Evolutionary conservation across 2,329 filamentous ascomycete genomes (phyloP), one percentile per base, ranked within the genome.

Genomic region (Paracoccidioides lutzii): DNA sequence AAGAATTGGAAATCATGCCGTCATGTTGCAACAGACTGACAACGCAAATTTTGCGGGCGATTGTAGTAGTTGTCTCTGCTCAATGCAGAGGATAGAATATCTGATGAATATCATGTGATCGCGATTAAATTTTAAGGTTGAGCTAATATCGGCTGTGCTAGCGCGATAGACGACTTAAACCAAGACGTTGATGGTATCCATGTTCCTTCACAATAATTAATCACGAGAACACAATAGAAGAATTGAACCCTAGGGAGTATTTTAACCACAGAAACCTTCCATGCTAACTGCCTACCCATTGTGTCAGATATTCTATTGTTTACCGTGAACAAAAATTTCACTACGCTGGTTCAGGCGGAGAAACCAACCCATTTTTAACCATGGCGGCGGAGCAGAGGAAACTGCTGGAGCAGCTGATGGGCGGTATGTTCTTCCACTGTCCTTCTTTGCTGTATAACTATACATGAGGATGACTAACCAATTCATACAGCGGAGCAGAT

Each of bases 341-440:
- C 15, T 5, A 12, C 10, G 10, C 22, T 22, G 3, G 32, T 37
- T 28, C 5, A 28, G n/a, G 4, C 15, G 28, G 33, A 38, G n/a
- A 50, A 37, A 52, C 6, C 37, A 41, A 43, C 32, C 22, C 37
- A 32, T 15, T 28, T 33, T 42, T 52, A 1, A 52, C 12, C 63
- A 95, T 97, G 91, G 91, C 91, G 56, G 90, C 91, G 62, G 93
- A 98, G 83, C 91, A 96, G 75, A 84, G 93, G 70, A 95, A 95
- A 82, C 85, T 97, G 79, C 88, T 98, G 55, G 93, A 97, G 83
- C 93, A 98, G 81, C 81, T 85, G 63, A 84, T 84, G 81, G 81
- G 81, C 69, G 72, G 72, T 74, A 69, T 51, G 64, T 61, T 44
- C 38, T 49, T 56, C 28, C 38, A 5, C 15, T n/a, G 5, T 32